Conservation (phyloP, 306 rosid species). For the Castanea mollissima region DNA sequence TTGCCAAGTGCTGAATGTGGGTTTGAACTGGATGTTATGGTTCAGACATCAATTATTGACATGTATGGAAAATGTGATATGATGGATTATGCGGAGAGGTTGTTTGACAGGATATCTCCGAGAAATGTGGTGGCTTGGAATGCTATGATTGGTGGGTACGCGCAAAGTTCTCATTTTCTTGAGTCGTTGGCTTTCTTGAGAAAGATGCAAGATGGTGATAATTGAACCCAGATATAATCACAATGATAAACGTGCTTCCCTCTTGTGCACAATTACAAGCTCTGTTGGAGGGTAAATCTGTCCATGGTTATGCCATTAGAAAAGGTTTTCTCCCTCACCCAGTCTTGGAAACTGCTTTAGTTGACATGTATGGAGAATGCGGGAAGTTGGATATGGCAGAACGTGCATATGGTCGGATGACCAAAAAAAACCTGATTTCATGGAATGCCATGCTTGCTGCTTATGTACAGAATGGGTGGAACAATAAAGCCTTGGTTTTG, state of each 20-base stretch:
- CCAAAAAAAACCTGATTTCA: constrained; percentile 28
- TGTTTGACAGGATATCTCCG: constrained; percentile 34
- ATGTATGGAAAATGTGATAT: constrained; percentile 49
- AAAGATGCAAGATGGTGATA: constrained; percentile 42
- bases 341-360: constrained; percentile 50
- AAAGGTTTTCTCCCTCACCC: constrained; percentile 54
- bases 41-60: constrained; percentile 50
- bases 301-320: constrained; percentile 54
- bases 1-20: constrained; percentile 39
- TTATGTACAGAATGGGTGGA: constrained; percentile 30
- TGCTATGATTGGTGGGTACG: constrained; percentile 51
- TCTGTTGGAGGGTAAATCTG: constrained; percentile 43
- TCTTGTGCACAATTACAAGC: constrained; percentile 45
- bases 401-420: constrained; percentile 34
- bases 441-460: constrained; percentile 58
- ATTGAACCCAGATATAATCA: constrained; percentile 38
- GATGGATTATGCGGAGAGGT: constrained; percentile 42
- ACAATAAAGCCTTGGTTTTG: constrained; percentile 40
- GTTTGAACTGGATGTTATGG: constrained; percentile 41
- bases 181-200: constrained; percentile 35
- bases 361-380: constrained; percentile 44
- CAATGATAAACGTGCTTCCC: constrained; percentile 50
- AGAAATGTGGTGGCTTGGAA: constrained; percentile 56
- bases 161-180: constrained; percentile 15
- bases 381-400: constrained; percentile 34